Evolutionary conservation across 371 early-diverging fungal species (phyloP), one percentile per base, ranked within the genome.

Genomic region (Apophysomyces variabilis): DNA sequence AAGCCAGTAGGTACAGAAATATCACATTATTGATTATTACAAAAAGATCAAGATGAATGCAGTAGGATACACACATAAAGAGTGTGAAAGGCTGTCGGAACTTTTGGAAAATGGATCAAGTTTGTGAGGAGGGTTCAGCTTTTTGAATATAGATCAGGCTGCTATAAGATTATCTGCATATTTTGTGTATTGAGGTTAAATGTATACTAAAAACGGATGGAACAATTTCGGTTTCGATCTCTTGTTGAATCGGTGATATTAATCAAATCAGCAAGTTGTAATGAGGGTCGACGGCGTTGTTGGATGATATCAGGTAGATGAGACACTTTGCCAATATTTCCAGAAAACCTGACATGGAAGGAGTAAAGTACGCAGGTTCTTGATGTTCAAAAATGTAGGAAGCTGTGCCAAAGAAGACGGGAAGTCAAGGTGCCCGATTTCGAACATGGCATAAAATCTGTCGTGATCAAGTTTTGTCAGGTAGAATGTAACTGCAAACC

Each of bases 391-490:
- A 50, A 50, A 50, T n/a, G 9, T 21, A 50, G 32, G 54, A 21
- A 50, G 21, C 54, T 21, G 35, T 21, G 54, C 21, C 47, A 50
- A 50, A 21, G 54, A 21, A 50, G 1, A 50, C n/a, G 32, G 54
- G 2, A 50, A 50, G 50, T 50, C 50, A 50, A 21, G 4, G 50
- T 50, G 50, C 3, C 21, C 50, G 18, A 50, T 50, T 18, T 50
- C 50, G 21, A 5, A 50, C 50, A 18, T 50, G n/a, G 50, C 21
- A 50, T 50, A 50, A 50, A 50, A 21, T 9, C 50, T 7, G 21
- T 50, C 50, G 21, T 50, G 38, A 59, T 5, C 37, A 7, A 26
- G 59, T n/a, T 11, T 43, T 59, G 38, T 59, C 38, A 59, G 59
- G 59, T 59, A 59, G 16, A 36, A n/a, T 59, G 2, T 59, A 16